Evolutionary conservation across 2,329 filamentous ascomycete genomes (phyloP), one percentile per base, ranked within the genome.

Genomic region (Lasiodiplodia gonubiensis): DNA sequence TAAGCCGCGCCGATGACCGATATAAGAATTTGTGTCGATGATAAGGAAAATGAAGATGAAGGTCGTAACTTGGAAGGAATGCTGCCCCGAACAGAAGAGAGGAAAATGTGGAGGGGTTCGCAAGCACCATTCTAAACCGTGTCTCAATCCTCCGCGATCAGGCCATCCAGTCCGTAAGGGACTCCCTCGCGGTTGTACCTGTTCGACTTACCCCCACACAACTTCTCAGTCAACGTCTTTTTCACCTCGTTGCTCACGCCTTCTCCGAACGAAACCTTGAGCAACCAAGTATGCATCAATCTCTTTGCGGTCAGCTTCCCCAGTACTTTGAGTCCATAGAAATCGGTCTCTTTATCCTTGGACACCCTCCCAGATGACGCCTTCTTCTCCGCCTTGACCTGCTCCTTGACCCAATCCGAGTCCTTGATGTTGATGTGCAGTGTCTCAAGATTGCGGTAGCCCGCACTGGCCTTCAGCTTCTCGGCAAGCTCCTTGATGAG

Each of bases 381-480:
- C 30, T 55, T 27, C n/a, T n/a, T 53, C 8, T 51, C 39, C 12
- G 30, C 25, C 18, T 23, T 33, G 16, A 55, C 0, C 35, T 57
- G 39, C 30, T 21, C 25, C 21, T 49, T 42, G 39, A 48, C n/a
- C 64, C 64, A 66, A 5, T 18, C 52, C 4, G 42, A 39, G 30
- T 66, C 64, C 12, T 33, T 46, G n/a, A 66, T 25, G 12, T 59
- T 59, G 53, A 66, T 51, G n/a, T 52, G 52, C 39, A 66, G 42
- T 8, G 53, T 49, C 30, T 27, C n/a, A n/a, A 66, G 64, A 7
- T n/a, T 51, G 14, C 42, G 53, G 4, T 39, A n/a, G n/a, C n/a
- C 33, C n/a, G 18, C 21, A 21, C 10, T 46, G 11, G 23, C 6
- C 16, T 39, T 66, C 27, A 66, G 30, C 12, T 37, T 49, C 25